Conservation (phyloP, 257 asterid genomes). For the Solanum etuberosum region DNA sequence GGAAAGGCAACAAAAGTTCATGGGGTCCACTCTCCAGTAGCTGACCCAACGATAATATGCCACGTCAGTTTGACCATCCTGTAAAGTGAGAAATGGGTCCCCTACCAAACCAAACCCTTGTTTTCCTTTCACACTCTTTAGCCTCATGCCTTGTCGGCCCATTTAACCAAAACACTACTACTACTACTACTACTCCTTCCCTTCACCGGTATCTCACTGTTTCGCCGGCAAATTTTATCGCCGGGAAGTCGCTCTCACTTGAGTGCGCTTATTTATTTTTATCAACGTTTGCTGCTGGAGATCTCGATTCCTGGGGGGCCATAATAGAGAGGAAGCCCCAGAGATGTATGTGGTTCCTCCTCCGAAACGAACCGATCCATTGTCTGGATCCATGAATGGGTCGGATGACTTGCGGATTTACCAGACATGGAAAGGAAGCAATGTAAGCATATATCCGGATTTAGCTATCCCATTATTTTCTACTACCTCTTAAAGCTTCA, state of each 20-base stretch:
- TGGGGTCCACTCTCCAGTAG: slow-evolving; percentile 12
- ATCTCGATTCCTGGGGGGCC: not conserved
- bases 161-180: slow-evolving; percentile 10
- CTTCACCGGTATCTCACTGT: slow-evolving; percentile 9
- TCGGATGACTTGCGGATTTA: slow-evolving; percentile 62
- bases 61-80: slow-evolving; percentile 39
- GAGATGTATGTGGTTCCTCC: slow-evolving; percentile 85
- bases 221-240: not conserved
- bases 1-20: not conserved
- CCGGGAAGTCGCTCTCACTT: slow-evolving; percentile 2
- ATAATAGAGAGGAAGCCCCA: not conserved
- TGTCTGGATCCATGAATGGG: slow-evolving; percentile 57
- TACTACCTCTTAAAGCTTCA: not conserved
- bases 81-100: slow-evolving; percentile 27
- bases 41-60: slow-evolving; percentile 3
- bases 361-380: slow-evolving; percentile 63
- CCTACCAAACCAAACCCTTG: slow-evolving; percentile 5
- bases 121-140: slow-evolving; percentile 23
- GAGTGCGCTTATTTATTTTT: not conserved
- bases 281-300: slow-evolving; percentile 7
- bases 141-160: slow-evolving; percentile 44
- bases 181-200: not conserved
- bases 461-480: not conserved
- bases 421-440: slow-evolving; percentile 97
- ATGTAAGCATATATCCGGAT: no score